These are phyloP conservation scores for Pestalotiopsis sp. DNA, from an alignment of 2,329 filamentous ascomycete species.

Conservation along the genomic window DNA sequence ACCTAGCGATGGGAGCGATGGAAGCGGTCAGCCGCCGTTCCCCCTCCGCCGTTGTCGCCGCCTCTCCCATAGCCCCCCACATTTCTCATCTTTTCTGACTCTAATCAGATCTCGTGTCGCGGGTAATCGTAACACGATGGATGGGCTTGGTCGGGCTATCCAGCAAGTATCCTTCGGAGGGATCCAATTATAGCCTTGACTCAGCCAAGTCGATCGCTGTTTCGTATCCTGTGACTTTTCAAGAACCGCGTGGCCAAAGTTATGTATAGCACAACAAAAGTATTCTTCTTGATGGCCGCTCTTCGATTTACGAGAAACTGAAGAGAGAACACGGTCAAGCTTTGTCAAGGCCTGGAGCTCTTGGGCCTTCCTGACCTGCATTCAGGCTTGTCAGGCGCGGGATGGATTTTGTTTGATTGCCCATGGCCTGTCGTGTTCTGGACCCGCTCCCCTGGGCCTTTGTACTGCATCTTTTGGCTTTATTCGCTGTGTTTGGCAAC, in stretches of 20 bases:
- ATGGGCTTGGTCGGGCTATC: neutral
- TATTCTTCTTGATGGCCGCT: neutral
- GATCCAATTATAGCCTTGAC: neutral
- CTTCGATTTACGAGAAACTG: neutral
- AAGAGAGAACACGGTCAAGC: neutral
- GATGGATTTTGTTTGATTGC: neutral
- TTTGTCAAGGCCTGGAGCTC: neutral
- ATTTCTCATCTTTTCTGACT: neutral
- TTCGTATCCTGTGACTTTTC: neutral
- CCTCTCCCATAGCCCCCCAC: neutral
- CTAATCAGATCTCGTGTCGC: neutral
- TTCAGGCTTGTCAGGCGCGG: neutral
- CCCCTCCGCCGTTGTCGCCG: neutral
- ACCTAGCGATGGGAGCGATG: too few species aligned
- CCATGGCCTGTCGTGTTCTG: conserved; percentile 2
- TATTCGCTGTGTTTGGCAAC: neutral
- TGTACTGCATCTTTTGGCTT: neutral
- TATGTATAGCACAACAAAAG: neutral
- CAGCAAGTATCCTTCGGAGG: neutral
- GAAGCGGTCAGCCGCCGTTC: neutral
- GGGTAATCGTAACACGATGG: neutral
- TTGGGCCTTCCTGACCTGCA: neutral
- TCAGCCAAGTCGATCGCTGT: neutral
- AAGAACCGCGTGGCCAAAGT: neutral
- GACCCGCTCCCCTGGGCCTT: neutral